phyloP scores from a whole-genome alignment of 1,284 basidiomycete species.

The Apiotrichum mycotoxinovorans region DNA sequence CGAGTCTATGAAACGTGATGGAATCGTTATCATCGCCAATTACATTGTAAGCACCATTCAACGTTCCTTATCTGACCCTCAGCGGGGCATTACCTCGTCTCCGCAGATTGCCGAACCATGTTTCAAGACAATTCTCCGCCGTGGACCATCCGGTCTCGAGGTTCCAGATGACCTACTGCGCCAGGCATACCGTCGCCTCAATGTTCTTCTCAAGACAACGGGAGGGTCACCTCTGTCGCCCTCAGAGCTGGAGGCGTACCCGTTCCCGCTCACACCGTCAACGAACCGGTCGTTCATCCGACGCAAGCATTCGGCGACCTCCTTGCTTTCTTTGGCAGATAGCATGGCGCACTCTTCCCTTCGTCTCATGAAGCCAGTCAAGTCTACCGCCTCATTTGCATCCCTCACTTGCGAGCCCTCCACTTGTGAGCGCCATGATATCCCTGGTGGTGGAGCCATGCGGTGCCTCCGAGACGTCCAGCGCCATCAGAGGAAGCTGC shows the following conservation, averaged over 20 bases:
- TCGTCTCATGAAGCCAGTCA: slow-evolving; percentile 21
- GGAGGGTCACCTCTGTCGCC: slow-evolving; percentile 8
- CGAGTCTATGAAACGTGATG: slow-evolving; percentile 8
- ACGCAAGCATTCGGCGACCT: slow-evolving; percentile 16
- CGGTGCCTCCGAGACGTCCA: slow-evolving; percentile 11
- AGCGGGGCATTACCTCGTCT: slow-evolving; percentile 33
- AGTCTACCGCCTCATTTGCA: slow-evolving; percentile 25
- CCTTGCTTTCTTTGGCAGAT: slow-evolving; percentile 15
- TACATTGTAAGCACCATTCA: slow-evolving; percentile 38
- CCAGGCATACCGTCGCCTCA: slow-evolving; percentile 36
- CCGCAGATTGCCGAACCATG: slow-evolving; percentile 21
- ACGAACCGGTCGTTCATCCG: not conserved
- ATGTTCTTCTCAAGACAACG: slow-evolving; percentile 24
- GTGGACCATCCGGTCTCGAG: slow-evolving; percentile 28
- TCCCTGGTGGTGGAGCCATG: not conserved
- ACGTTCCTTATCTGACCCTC: not conserved
- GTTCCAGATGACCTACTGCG: slow-evolving; percentile 36
- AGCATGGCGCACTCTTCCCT: slow-evolving; percentile 8
- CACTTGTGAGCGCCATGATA: not conserved
- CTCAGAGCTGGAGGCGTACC: slow-evolving; percentile 11
- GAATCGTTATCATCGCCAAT: slow-evolving; percentile 26
- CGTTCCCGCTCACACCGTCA: slow-evolving; percentile 17
- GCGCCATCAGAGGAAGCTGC: slow-evolving; percentile 6
- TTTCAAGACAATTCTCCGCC: slow-evolving; percentile 31
- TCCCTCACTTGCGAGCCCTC: slow-evolving; percentile 12